A percentile compares a stretch with the other conserved stretches of the same genome.
phyloP scores from a whole-genome alignment of 257 asterid genomes.

The Nicotiana obtusifolia region DNA sequence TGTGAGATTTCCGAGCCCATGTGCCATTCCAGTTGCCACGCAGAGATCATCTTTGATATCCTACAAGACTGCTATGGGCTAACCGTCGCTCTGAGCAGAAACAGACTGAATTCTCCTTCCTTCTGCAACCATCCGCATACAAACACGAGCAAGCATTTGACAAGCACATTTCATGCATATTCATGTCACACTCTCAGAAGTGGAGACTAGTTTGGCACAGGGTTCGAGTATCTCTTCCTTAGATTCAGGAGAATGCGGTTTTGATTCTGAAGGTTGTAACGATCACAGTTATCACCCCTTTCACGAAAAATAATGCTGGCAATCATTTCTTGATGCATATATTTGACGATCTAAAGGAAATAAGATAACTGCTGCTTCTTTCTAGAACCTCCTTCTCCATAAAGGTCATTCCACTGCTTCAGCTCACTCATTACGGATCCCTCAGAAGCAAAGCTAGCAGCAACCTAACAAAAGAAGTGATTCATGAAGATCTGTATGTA shows the following conservation, averaged over 20 bases:
- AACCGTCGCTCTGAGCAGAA: slow-evolving; percentile 14
- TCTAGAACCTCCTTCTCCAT: slow-evolving; percentile 95
- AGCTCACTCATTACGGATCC: slow-evolving; percentile 88
- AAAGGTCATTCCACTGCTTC: slow-evolving; percentile 89
- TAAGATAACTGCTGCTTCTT: slow-evolving; percentile 79
- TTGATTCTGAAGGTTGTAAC: slow-evolving; percentile 1
- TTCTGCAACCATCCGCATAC: slow-evolving; percentile 15
- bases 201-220: slow-evolving; percentile 1
- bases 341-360: slow-evolving; percentile 46
- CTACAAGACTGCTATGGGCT: not conserved
- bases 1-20: not conserved
- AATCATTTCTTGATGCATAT: slow-evolving; percentile 5
- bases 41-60: slow-evolving; percentile 8
- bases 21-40: slow-evolving; percentile 3
- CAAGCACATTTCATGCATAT: slow-evolving; percentile 12
- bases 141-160: slow-evolving; percentile 19
- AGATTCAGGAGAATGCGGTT: not conserved
- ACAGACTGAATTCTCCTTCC: slow-evolving; percentile 14
- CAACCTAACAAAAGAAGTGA: slow-evolving; percentile 42
- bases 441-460: slow-evolving; percentile 91
- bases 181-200: slow-evolving; percentile 13
- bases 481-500: not conserved
- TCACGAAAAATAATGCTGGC: not conserved
- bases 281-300: slow-evolving; percentile 6
- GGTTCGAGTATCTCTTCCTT: not conserved